Conservation (phyloP, 2,329 filamentous ascomycete species). For the Aspergillus hiratsukae region DNA sequence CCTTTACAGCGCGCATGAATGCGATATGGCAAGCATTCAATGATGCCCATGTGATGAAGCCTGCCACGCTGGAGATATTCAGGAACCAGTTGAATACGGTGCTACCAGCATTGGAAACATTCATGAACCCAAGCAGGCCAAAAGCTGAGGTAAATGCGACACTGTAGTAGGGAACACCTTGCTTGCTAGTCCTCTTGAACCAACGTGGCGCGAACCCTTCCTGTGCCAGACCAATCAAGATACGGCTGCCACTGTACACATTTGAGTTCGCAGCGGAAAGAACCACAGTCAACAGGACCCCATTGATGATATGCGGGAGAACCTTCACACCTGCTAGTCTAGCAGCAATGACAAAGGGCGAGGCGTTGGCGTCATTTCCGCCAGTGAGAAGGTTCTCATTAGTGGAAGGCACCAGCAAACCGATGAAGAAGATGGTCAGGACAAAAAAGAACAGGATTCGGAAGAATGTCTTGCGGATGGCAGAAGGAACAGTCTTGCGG, state of each 20-base stretch:
- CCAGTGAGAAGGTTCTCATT: slow-evolving; percentile 52
- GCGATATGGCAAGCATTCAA: slow-evolving; percentile 55
- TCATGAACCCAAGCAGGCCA: slow-evolving; percentile 66
- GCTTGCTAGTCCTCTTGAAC: slow-evolving; percentile 39
- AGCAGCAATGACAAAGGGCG: slow-evolving; percentile 43
- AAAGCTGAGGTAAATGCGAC: slow-evolving; percentile 47
- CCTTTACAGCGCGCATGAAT: slow-evolving; percentile 58
- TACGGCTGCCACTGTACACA: slow-evolving; percentile 53
- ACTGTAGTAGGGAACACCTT: slow-evolving; percentile 43
- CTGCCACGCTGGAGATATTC: slow-evolving; percentile 32
- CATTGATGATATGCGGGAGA: slow-evolving; percentile 40
- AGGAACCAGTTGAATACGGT: slow-evolving; percentile 50
- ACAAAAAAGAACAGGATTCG: slow-evolving; percentile 61
- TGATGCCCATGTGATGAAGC: slow-evolving; percentile 35
- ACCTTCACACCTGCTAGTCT: slow-evolving; percentile 34
- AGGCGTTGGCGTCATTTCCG: slow-evolving; percentile 31
- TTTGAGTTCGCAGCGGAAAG: slow-evolving; percentile 42
- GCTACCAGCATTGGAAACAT: slow-evolving; percentile 58
- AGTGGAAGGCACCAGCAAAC: slow-evolving; percentile 61
- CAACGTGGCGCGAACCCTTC: slow-evolving; percentile 42
- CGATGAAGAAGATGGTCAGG: slow-evolving; percentile 57
- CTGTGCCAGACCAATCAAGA: slow-evolving; percentile 62
- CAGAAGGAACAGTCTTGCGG: slow-evolving; percentile 64
- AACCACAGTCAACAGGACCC: slow-evolving; percentile 40
- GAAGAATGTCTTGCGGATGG: slow-evolving; percentile 71